Evolutionary conservation across 1,139 yeast genomes (phyloP).

Genomic region (Lodderomyces margitis): DNA sequence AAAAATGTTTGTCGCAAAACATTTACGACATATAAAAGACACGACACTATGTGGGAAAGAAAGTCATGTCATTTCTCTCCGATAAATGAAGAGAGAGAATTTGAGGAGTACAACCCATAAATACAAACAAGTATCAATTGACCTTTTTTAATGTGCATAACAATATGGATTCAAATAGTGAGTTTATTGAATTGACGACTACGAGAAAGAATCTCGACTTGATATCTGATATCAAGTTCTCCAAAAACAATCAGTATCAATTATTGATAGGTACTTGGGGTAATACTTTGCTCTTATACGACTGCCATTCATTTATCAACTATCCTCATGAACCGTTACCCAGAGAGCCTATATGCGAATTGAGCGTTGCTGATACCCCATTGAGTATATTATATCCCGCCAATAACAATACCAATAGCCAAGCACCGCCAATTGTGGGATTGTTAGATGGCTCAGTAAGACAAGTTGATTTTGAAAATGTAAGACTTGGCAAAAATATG

Average conservation of each 20-base stretch:
- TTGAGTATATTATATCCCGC: constrained; percentile 14
- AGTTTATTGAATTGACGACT: constrained; percentile 16
- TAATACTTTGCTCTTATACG: constrained; percentile 36
- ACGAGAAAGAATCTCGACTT: constrained; percentile 27
- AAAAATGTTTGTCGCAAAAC: too few relatives aligned
- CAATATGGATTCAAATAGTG: constrained; percentile 9
- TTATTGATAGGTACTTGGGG: constrained; percentile 46
- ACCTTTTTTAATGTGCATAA: neutral
- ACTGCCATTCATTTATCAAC: constrained; percentile 17
- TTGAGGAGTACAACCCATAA: too few relatives aligned
- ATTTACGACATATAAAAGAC: too few relatives aligned
- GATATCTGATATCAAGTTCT: constrained; percentile 32
- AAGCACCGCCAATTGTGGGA: constrained; percentile 30
- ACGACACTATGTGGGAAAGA: too few relatives aligned
- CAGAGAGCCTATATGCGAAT: constrained; percentile 9
- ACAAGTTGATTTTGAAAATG: constrained; percentile 44
- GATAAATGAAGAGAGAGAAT: too few relatives aligned
- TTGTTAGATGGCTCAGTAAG: constrained; percentile 41
- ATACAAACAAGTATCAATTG: too few relatives aligned
- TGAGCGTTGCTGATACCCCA: constrained; percentile 13
- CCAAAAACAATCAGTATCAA: constrained; percentile 25
- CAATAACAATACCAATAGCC: constrained; percentile 13
- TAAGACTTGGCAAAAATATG: constrained; percentile 20
- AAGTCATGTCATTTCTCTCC: too few relatives aligned
- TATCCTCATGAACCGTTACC: constrained; percentile 12